Base-by-base conservation (phyloP, 2,329 filamentous ascomycete genomes). In the Sclerotiophoma versabilis region DNA sequence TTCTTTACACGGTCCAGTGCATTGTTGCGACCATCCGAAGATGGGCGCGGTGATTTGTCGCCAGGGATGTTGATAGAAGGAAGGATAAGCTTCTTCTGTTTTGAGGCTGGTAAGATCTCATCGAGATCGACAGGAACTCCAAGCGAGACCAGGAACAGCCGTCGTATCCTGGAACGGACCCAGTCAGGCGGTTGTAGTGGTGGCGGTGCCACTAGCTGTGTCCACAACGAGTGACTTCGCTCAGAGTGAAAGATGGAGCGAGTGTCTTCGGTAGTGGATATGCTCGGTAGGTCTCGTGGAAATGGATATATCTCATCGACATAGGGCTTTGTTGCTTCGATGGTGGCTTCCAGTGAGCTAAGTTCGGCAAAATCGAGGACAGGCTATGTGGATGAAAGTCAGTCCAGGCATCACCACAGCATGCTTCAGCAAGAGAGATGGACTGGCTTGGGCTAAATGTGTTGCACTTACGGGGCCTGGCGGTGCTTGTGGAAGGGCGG, bases 41-140 rank as follows among this genome's bases (percentile, higher is more conserved):
- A 75, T 0, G 66, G 68, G 34, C 73, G 64, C 3, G 73, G 73
- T 1, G 73, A 74, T n/a, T 72, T 68, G 12, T 75, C 72, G 30
- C 72, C 71, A 1, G 71, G 63, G 23, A 74, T 70, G 55, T 73
- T 67, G 41, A 95, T 87, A 5, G 93, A 96, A 0, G 95, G 95
- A 1, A 99, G 83, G 4, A 99, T 84, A 15, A 99, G 87, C 73
- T 98, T 98, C 83, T 98, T 98, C 75, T 99, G 95, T 76, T 98
- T 98, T 11, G 91, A 96, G 0, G 93, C 93, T 0, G 95, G 95
- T 7, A 99, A 84, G 49, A 99, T 98, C 78, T 99, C 95, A 75
- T 99, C 95, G 0, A 99, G 83, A 68, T 99, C 95, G 37, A 99
- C 92, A 1, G 95, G 95, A 0, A 99, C 95, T 15, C 95, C 95